These are phyloP conservation scores for Pleurotus djamor DNA, from an alignment of 768 basidiomycete genomes.

Conservation along the genomic window DNA sequence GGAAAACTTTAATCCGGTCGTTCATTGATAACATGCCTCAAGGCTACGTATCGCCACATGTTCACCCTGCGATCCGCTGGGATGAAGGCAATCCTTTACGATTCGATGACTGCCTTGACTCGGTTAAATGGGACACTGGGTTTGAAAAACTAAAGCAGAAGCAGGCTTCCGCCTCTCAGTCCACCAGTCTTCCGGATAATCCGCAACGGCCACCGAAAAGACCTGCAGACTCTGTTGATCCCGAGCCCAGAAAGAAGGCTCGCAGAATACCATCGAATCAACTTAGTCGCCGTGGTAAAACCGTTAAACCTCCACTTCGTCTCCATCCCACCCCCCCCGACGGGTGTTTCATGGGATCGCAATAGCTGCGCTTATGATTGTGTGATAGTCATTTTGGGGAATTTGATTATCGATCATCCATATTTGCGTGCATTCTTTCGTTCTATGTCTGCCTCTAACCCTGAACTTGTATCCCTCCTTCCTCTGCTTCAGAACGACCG, in stretches of 20 bases:
- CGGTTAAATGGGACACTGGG: too few species aligned
- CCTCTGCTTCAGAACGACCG: background rate
- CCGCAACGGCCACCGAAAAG: too few species aligned
- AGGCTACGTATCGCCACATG: background rate
- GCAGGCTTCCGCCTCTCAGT: too few species aligned
- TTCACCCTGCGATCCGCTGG: background rate
- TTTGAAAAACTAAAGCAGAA: background rate
- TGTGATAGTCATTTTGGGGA: too few species aligned
- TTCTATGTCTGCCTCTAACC: background rate
- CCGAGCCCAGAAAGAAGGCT: background rate
- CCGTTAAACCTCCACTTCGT: too few species aligned
- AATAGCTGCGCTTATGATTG: slow-evolving; percentile 1
- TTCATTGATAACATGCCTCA: background rate
- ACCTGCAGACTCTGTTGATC: too few species aligned
- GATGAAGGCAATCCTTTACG: background rate
- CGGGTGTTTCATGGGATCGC: background rate
- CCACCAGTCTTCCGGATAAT: too few species aligned
- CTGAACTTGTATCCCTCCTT: background rate
- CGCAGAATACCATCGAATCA: background rate
- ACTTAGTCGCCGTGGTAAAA: background rate
- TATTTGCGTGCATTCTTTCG: background rate
- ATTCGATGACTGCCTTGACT: background rate
- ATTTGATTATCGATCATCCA: background rate
- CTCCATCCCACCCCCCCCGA: background rate
- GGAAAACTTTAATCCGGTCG: background rate